These are phyloP conservation scores for Verticillium zaregamsianum DNA, from an alignment of 2,329 filamentous ascomycete species.

Conservation along the genomic window DNA sequence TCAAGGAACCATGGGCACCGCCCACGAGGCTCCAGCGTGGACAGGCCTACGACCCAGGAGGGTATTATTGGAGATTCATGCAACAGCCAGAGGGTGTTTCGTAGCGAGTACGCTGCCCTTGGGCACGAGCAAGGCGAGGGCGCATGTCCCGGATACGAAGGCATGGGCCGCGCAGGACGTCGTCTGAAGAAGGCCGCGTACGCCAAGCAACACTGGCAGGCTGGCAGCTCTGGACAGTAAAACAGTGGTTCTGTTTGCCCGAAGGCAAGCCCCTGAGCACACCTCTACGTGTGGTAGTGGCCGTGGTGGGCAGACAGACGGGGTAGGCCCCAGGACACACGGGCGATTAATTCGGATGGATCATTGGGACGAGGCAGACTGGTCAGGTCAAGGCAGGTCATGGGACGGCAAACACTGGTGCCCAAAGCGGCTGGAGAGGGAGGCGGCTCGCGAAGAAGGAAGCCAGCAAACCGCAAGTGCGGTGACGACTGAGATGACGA, in stretches of 20 bases:
- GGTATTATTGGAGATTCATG: not conserved
- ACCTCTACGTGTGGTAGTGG: not conserved
- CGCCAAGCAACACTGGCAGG: not conserved
- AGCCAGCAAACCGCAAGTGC: not conserved
- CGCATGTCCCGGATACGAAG: not conserved
- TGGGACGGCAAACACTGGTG: not conserved
- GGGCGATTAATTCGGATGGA: not conserved
- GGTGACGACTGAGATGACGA: not conserved
- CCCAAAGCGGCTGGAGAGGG: not conserved
- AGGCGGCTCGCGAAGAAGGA: not conserved
- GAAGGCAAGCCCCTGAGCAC: not conserved
- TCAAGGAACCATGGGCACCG: not conserved
- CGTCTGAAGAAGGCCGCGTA: not conserved
- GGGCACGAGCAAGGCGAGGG: not conserved
- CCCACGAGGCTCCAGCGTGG: not conserved
- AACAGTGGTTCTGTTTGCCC: not conserved
- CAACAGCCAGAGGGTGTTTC: not conserved
- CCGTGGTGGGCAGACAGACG: not conserved
- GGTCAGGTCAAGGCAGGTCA: not conserved
- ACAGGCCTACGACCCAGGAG: not conserved
- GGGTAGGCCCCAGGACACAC: not conserved
- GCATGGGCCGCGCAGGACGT: not conserved
- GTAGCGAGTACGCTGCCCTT: not conserved
- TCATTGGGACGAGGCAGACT: not conserved
- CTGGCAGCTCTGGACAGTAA: not conserved